Conservation (phyloP, 2,329 filamentous ascomycete genomes). For the Nannizzia gypsea region DNA sequence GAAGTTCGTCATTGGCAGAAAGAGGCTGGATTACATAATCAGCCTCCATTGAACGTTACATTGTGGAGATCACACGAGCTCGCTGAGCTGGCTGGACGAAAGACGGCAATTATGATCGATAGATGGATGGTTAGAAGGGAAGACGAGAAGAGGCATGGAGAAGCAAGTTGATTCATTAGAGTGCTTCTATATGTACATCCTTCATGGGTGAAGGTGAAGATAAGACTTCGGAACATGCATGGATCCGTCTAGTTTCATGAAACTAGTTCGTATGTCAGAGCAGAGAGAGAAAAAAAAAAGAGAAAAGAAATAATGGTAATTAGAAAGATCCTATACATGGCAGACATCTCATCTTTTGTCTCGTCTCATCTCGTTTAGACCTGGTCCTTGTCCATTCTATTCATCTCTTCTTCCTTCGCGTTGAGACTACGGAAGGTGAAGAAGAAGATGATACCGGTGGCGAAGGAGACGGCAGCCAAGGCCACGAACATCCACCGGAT, state of each 20-base stretch:
- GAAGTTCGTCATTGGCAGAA: no score
- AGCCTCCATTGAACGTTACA: not conserved
- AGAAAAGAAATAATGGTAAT: not conserved
- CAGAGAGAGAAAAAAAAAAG: not conserved
- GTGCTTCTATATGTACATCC: slow-evolving; percentile 3
- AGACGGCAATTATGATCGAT: not conserved
- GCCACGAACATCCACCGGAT: slow-evolving; percentile 56
- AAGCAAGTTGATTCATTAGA: not conserved
- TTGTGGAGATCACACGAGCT: not conserved
- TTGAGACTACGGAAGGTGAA: slow-evolving; percentile 39
- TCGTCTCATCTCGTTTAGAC: not conserved
- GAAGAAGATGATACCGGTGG: slow-evolving; percentile 45
- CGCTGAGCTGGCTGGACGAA: not conserved
- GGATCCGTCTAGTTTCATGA: not conserved
- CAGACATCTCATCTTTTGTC: not conserved
- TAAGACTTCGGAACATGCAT: not conserved
- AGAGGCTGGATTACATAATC: no score
- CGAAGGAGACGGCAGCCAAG: slow-evolving; percentile 40
- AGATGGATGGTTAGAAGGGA: not conserved
- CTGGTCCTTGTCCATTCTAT: slow-evolving; percentile 35
- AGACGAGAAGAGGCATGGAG: not conserved
- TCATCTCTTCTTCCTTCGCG: slow-evolving; percentile 39
- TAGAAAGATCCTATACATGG: slow-evolving; percentile 3
- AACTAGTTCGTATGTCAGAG: no score
- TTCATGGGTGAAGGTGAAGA: not conserved